Evolutionary conservation across 2,329 filamentous ascomycete species (phyloP), one percentile per base, ranked within the genome.

Genomic region (Whalleya microplaca): DNA sequence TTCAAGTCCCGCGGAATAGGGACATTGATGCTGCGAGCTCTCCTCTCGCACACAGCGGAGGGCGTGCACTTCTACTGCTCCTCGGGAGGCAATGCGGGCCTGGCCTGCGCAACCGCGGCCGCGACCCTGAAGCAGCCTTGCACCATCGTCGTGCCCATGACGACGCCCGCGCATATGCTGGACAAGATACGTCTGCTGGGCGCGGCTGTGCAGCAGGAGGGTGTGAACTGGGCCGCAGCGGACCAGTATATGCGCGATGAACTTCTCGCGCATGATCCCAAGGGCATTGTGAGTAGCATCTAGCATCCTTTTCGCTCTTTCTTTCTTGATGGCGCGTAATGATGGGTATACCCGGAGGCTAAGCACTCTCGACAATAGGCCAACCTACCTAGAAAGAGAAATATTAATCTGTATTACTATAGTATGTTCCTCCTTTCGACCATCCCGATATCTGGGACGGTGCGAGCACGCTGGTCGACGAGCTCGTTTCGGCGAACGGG

Each of bases 1-100:
- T 96, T 96, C 84, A 95, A 96, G 73, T 93, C 90, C 45, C 83
- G 85, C 63, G 90, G 89, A 27, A 84, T 94, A 59, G 90, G 90
- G 48, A 84, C 90, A 72, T 82, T 90, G 70, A 87, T 92, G 69
- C 78, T 83, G 47, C 76, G 64, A 71, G 62, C 66, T 19, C 56
- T 60, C 48, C 53, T 55, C 41, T 62, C 76, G 23, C 68, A 71
- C 54, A 71, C 62, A 54, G 64, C 52, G 71, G 53, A 18, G 1
- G 66, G 70, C 20, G 63, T 80, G 2, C 89, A 90, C 76, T 94
- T 95, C 80, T 95, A 91, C 77, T 89, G 84, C 68, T 89, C 88
- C 12, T 90, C 86, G 2, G 91, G 90, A 56, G 92, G 92, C 55
- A 96, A 96, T 69, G 92, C 92, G 2, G 92, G 92, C 1, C 84